Percentiles rank a stretch among this genome's conserved stretches.
These are phyloP conservation scores for Monilinia fructicola DNA, from an alignment of 2,329 filamentous ascomycete species.

Conservation along the genomic window DNA sequence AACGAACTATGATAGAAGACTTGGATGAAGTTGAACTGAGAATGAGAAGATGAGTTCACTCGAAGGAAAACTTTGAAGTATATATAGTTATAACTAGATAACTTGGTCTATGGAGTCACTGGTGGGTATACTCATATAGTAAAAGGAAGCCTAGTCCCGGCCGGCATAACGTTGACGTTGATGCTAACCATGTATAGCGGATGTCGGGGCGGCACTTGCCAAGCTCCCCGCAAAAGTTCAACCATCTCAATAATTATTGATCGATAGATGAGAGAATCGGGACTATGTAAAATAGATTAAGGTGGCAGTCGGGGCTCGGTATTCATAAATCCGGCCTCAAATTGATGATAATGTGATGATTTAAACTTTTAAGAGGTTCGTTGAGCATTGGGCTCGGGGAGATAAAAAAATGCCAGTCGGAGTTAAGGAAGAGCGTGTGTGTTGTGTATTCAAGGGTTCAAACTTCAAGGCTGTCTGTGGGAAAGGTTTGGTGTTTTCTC, in stretches of 20 bases:
- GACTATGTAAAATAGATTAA: neutral
- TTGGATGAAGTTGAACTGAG: neutral
- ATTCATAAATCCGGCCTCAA: neutral
- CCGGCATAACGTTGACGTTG: too few species aligned
- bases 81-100: neutral
- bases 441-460: too few species aligned
- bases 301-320: neutral
- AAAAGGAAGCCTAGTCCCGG: neutral
- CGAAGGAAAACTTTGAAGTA: neutral
- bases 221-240: neutral
- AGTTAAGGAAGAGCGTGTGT: too few species aligned
- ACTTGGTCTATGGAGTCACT: neutral
- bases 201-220: neutral
- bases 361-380: neutral
- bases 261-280: too few species aligned
- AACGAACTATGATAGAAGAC: neutral
- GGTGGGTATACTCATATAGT: neutral
- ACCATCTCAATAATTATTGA: neutral
- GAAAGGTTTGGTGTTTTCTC: too few species aligned
- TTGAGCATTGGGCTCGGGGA: conserved; percentile 6
- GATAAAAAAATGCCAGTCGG: neutral
- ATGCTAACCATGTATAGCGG: neutral
- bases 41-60: neutral
- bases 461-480: too few species aligned
- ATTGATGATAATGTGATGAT: neutral